These are phyloP conservation scores for Exidia glandulosa DNA, from an alignment of 768 basidiomycete genomes.

Conservation along the genomic window DNA sequence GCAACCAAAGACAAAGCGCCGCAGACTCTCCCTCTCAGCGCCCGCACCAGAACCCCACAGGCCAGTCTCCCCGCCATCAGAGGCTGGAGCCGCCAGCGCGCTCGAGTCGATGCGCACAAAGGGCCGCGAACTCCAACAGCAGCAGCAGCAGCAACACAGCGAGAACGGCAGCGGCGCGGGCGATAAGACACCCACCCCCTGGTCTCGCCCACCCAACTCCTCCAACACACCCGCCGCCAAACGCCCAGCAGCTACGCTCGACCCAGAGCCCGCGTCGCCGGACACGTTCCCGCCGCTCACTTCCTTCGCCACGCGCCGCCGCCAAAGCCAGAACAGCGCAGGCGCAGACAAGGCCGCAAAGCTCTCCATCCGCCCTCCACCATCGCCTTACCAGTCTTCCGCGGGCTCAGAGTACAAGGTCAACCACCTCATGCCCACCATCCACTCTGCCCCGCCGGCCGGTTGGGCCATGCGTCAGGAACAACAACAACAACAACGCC, in stretches of 20 bases:
- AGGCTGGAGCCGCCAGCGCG: background rate
- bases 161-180: background rate
- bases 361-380: slow-evolving; percentile 57
- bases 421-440: slow-evolving; percentile 39
- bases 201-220: background rate
- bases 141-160: background rate
- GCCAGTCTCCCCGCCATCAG: background rate
- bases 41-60: background rate
- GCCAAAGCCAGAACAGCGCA: slow-evolving; percentile 52
- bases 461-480: background rate
- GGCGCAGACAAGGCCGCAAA: slow-evolving; percentile 65
- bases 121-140: background rate
- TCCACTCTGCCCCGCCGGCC: slow-evolving; percentile 69
- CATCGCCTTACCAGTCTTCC: background rate
- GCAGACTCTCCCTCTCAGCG: background rate
- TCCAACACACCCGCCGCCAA: background rate
- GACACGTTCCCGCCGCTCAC: slow-evolving; percentile 64
- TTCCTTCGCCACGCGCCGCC: slow-evolving; percentile 59
- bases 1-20: background rate
- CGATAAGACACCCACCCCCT: background rate
- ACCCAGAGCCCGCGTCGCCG: no score
- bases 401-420: background rate
- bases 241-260: background rate
- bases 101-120: background rate
- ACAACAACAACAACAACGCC: background rate